These are phyloP conservation scores for Termitomyces titanicus DNA, from an alignment of 768 basidiomycete species.

Conservation along the genomic window DNA sequence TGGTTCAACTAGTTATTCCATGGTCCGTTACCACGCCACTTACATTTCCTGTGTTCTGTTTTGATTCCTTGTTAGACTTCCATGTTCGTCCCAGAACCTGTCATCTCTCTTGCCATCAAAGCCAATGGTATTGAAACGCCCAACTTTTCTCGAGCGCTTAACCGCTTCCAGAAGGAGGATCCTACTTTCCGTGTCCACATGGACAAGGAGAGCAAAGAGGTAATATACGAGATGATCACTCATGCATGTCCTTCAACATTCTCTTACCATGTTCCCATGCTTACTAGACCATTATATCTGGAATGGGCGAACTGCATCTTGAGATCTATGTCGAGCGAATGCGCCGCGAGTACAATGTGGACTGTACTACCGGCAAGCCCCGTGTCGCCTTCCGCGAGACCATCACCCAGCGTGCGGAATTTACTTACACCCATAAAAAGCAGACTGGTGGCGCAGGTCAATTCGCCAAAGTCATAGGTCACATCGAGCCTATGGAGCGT, in stretches of 20 bases:
- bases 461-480: conserved; percentile 89
- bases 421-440: conserved; percentile 95
- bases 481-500: conserved; percentile 83
- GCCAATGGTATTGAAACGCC: conserved; percentile 91
- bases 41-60: not conserved
- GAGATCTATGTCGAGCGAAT: conserved; percentile 99
- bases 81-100: conserved; percentile 98
- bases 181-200: conserved; percentile 98
- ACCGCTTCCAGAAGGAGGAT: conserved; percentile 98
- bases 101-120: conserved; percentile 93
- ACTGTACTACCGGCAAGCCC: conserved; percentile 92
- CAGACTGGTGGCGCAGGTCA: conserved; percentile 98
- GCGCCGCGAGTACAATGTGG: conserved; percentile 94
- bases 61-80: conserved; percentile 65
- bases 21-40: conserved; percentile 52
- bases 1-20: conserved; percentile 82
- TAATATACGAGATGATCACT: conserved; percentile 22
- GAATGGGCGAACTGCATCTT: conserved; percentile 98
- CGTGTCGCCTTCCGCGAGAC: conserved; percentile 97
- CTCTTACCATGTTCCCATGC: not conserved
- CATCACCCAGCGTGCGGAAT: conserved; percentile 76
- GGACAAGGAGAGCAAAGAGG: conserved; percentile 93
- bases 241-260: not conserved
- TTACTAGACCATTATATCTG: conserved; percentile 91
- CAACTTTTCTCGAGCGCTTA: conserved; percentile 94